Evolutionary conservation across 345 rosid genomes (phyloP).

Genomic region (Moricandia arvensis): DNA sequence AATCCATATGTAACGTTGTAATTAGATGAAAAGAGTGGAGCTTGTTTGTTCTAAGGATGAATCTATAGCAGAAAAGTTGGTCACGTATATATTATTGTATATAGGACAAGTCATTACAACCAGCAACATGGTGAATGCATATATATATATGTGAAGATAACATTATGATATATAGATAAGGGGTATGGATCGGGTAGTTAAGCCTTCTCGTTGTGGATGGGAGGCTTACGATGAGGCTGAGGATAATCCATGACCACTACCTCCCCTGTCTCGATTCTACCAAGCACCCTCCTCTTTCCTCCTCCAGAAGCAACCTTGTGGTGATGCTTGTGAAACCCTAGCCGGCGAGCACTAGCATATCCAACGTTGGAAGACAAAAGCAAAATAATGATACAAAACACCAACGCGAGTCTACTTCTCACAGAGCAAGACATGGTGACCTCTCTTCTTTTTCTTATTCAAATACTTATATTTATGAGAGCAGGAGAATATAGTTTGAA

Average conservation of each 20-base stretch:
- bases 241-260: conserved; percentile 78
- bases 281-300: conserved; percentile 28
- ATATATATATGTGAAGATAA: conserved; percentile 22
- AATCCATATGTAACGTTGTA: neutral
- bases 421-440: conserved; percentile 36
- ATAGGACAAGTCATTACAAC: conserved; percentile 36
- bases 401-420: conserved; percentile 3
- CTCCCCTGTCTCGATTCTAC: conserved; percentile 39
- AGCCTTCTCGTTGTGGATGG: conserved; percentile 80
- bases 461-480: neutral
- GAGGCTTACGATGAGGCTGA: conserved; percentile 86
- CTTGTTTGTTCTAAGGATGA: conserved; percentile 13
- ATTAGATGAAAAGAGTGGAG: neutral
- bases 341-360: conserved; percentile 19
- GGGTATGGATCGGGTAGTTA: conserved; percentile 13
- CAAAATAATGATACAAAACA: conserved; percentile 27
- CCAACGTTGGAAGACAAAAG: conserved; percentile 31
- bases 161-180: neutral
- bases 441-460: neutral
- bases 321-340: conserved; percentile 25
- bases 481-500: conserved; percentile 15
- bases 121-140: conserved; percentile 38
- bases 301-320: conserved; percentile 26
- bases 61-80: conserved; percentile 1
- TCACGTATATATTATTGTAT: conserved; percentile 6